Base-by-base conservation (phyloP, 78 protist species). In the Polysphondylium violaceum region DNA sequence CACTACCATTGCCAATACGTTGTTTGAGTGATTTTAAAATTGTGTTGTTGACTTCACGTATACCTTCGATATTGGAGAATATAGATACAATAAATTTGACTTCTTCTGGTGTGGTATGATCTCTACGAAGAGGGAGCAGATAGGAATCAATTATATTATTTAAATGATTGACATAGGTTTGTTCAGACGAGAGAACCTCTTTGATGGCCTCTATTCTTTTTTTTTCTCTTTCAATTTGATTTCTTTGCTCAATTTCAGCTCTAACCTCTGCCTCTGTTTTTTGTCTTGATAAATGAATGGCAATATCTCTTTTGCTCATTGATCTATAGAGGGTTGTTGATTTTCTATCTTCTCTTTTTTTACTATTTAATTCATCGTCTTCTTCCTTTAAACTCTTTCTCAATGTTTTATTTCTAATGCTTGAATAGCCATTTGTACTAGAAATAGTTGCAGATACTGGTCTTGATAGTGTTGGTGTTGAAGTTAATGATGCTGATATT, bases 151-250 rank as follows among this genome's bases (percentile, higher is more conserved):
- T 55, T 31, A 83, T 71, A 14, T 53, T 67, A 59, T 83, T 83
- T 36, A 83, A 83, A 69, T 83, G 79, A 27, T 43, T 44, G 21
- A 40, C 14, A 83, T 69, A 83, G 2, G 79, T 59, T 29, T 8
- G 11, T 12, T 83, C 91, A 14, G 91, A 69, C 9, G 91, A 35
- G 29, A 55, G 33, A 8, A 83, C 47, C 25, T 83, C 91, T 33
- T 83, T 83, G 43, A 83, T 83, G 3, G 79, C 76, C 33, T 83
- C 91, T 3, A 71, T 44, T 83, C 91, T 67, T 53, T 83, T 83
- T 61, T 69, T 83, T 8, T n/a, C 58, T 29, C 43, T 31, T n/a
- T 75, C 43, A n/a, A 41, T 36, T 83, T 68, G 38, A 68, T 6
- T 19, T 16, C 43, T 44, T 69, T 43, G 58, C 21, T 56, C 61